Evolutionary conservation across 805 yeast genomes (phyloP).

Genomic region (Candida schatavii): DNA sequence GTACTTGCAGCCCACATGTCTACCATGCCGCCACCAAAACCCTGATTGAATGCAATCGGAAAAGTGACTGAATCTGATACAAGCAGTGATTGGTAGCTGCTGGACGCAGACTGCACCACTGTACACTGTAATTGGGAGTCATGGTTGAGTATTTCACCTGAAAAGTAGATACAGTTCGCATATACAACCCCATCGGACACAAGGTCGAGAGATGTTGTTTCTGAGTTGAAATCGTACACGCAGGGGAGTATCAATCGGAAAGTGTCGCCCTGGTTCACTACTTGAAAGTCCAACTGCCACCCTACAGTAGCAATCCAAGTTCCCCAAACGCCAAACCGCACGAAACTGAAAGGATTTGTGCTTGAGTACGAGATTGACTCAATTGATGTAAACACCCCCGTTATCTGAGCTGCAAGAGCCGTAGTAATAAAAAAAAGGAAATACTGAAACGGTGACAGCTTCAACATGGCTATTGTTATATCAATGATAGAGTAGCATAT

Average conservation of each 20-base stretch:
- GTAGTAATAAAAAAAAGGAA: neutral
- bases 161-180: constrained; percentile 9
- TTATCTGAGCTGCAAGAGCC: constrained; percentile 8
- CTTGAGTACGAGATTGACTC: constrained; percentile 9
- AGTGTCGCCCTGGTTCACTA: constrained; percentile 16
- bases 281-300: constrained; percentile 18
- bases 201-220: constrained; percentile 5
- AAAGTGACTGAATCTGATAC: constrained; percentile 9
- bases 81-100: neutral
- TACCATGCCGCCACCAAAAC: constrained; percentile 7
- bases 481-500: no score
- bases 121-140: constrained; percentile 11
- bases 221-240: constrained; percentile 13
- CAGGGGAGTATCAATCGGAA: constrained; percentile 14
- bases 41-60: constrained; percentile 12
- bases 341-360: neutral
- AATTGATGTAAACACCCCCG: constrained; percentile 16
- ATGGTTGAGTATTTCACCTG: constrained; percentile 7
- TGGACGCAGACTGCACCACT: constrained; percentile 5
- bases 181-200: constrained; percentile 2
- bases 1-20: constrained; percentile 3
- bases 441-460: no score
- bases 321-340: constrained; percentile 13
- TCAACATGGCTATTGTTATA: no score
- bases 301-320: constrained; percentile 17